Evolutionary conservation across 805 yeast genomes (phyloP), one percentile per base, ranked within the genome.

Genomic region (Ogataea philodendri): DNA sequence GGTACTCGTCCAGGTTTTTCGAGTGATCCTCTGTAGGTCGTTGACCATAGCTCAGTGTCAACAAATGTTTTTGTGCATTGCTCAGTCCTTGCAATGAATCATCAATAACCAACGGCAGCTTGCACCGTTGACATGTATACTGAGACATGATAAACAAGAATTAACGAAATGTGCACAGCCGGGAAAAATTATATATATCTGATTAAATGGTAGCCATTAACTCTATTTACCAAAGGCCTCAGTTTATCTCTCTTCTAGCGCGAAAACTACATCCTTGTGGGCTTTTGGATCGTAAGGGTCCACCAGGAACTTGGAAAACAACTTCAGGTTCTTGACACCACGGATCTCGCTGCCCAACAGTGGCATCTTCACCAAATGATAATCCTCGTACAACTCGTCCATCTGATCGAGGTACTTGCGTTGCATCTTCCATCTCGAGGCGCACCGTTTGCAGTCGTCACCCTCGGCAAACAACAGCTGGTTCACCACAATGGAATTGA

Each of bases 281-380:
- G 56, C 61, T 49, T 70, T 70, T 11, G 90, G 87, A 54, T 81
- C 76, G 53, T 84, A 86, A 19, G 93, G 93, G 26, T 78, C 72
- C 33, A 87, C 63, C 53, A 90, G 74, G 67, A 82, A 87, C 54
- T 78, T 74, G 20, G 96, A 85, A 56, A 93, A 93, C 59, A 79
- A 76, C 59, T 76, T 81, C 62, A 93, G 72, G 56, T 88, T 86
- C 37, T 82, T 84, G 45, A 85, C 70, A 21, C 99, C 99, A 63
- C 99, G 79, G 38, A 93, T 93, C 66, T 93, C 99, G 47, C 84
- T 78, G 30, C 96, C 96, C 48, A 93, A 77, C 58, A 90, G 76
- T 3, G 99, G 99, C 80, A 93, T 84, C 66, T 87, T 88, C 21
- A 93, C 93, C 51, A 93, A 71, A 58, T 94, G 97, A 72, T 90